Evolutionary conservation across 1,284 basidiomycete genomes (phyloP), one percentile per base, ranked within the genome.

Genomic region (Athelia sp.): DNA sequence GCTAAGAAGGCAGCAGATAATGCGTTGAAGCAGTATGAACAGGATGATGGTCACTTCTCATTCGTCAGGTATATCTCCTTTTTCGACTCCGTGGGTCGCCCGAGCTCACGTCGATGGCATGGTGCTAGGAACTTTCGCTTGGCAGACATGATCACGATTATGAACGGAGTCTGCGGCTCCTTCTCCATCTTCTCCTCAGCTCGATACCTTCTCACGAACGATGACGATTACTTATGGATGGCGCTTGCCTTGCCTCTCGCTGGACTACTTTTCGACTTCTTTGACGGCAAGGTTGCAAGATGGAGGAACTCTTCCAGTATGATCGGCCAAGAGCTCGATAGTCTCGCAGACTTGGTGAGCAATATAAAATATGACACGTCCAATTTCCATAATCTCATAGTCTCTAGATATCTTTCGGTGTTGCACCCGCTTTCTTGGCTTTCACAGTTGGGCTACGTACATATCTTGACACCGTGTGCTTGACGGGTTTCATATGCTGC

Each of bases 281-380:
- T 99, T 44, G 97, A 99, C 64, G 97, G 97, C 49, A 98, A 98
- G 70, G 93, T 99, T 24, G 97, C 97, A 17, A 76, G 97, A 55
- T 98, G 95, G 95, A 84, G 93, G 65, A 95, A 93, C 54, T 92
- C 92, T 50, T 90, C 84, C 53, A 94, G 90, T 58, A 88, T 99
- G 83, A 76, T 99, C n/a, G 97, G 97, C 1, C 97, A 99, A 70
- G 97, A 99, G 67, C 78, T 99, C 49, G 97, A 99, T 72, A 93
- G 89, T 66, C 75, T 99, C 50, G 97, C 97, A 22, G 97, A 99
- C 71, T 76, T 98, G 67, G 91, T 93, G 60, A 49, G 87, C 50
- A 46, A 31, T 52, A 19, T 45, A 43, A 45, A 31, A 49, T 31
- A 50, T 35, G 47, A 56, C 34, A 44, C 32, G n/a, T 47, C 46